Percentiles rank a stretch among this genome's conserved stretches.
Conservation (phyloP, 768 basidiomycete genomes). For the Termitomyces sp. region DNA sequence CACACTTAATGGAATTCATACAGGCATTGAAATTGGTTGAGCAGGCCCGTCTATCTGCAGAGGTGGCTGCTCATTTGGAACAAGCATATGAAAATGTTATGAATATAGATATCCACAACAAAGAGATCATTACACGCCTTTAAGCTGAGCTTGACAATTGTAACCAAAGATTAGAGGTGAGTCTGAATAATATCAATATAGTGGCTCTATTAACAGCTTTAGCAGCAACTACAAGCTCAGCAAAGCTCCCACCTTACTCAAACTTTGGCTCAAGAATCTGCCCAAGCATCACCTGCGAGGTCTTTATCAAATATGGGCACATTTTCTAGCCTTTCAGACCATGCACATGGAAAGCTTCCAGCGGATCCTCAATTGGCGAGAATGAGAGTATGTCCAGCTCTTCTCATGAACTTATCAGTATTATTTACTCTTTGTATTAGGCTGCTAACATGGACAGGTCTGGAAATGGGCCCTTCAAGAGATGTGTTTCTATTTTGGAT, state of each 20-base stretch:
- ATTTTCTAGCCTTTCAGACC: neutral
- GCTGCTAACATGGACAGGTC: neutral
- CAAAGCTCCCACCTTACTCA: neutral
- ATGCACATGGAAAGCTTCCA: neutral
- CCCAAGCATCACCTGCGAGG: neutral
- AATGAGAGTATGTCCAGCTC: neutral
- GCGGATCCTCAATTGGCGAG: neutral
- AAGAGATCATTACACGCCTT: neutral
- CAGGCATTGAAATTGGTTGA: neutral
- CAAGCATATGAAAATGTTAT: neutral
- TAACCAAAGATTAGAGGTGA: neutral
- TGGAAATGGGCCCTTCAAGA: too few relatives aligned
- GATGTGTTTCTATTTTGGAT: neutral
- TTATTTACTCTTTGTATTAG: neutral
- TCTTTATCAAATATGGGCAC: neutral
- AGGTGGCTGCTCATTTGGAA: neutral
- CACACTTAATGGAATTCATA: neutral
- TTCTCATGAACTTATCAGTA: neutral
- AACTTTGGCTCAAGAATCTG: neutral
- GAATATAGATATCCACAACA: neutral
- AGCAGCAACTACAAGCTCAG: neutral
- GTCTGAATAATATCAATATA: neutral
- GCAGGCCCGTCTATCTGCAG: neutral
- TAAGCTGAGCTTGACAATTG: neutral
- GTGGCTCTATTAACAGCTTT: neutral